A percentile compares a stretch with the other conserved stretches of the same genome.
These are phyloP conservation scores for Theileria annulata DNA, from an alignment of 169 alveolate genomes.

Conservation along the genomic window DNA sequence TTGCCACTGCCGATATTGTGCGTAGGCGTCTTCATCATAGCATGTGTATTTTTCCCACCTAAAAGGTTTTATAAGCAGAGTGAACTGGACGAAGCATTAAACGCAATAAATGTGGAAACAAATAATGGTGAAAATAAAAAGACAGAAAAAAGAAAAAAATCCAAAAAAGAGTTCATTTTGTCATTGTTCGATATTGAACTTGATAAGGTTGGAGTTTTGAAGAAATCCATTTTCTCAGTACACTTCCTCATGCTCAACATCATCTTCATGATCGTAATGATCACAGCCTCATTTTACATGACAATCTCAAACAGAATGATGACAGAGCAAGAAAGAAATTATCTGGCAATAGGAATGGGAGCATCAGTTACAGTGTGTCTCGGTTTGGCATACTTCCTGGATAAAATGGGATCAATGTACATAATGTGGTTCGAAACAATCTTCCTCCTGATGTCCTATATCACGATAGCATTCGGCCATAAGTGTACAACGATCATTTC, in stretches of 20 bases:
- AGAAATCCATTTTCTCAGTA: conserved; percentile 4
- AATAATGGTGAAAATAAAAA: background rate
- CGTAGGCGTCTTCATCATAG: conserved; percentile 27
- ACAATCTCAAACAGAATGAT: conserved; percentile 2
- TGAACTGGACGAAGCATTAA: conserved; percentile 54
- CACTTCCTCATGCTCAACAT: conserved; percentile 16
- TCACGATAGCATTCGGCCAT: conserved; percentile 27
- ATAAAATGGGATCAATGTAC: conserved; percentile 59
- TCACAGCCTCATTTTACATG: conserved; percentile 9
- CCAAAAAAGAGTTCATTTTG: background rate
- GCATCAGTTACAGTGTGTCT: conserved; percentile 59
- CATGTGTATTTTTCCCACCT: conserved; percentile 42
- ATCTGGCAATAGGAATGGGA: conserved; percentile 51
- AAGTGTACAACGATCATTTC: conserved; percentile 42
- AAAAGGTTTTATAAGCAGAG: conserved; percentile 61
- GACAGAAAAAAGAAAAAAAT: background rate
- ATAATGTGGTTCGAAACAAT: conserved; percentile 56
- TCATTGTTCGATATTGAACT: conserved; percentile 3
- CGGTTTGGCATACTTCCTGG: conserved; percentile 50
- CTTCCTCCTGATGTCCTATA: conserved; percentile 38
- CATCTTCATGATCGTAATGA: background rate
- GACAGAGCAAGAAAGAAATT: conserved; percentile 5
- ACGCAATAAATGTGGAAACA: background rate
- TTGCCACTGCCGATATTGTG: conserved; percentile 43
- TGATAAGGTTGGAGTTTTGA: background rate